A percentile compares a stretch with the other conserved stretches of the same genome.
phyloP scores from a whole-genome alignment of 352 stramenopile genomes.

The Phytopythium litorale region DNA sequence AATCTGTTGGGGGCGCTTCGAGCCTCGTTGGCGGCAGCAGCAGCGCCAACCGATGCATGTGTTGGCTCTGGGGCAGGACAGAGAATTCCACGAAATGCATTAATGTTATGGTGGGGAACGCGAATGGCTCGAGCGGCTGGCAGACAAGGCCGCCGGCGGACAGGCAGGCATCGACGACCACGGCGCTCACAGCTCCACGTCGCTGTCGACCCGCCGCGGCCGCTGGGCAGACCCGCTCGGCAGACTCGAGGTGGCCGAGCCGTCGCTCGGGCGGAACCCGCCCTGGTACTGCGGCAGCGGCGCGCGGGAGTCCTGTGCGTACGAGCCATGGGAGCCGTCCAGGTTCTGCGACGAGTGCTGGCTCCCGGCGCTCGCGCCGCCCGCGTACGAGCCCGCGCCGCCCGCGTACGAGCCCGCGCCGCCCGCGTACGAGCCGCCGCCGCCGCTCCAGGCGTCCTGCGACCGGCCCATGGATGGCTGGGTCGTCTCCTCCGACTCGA shows the following conservation, averaged over 20 bases:
- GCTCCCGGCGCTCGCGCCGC: slow-evolving; percentile 12
- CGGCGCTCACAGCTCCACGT: slow-evolving; percentile 49
- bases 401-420: not conserved
- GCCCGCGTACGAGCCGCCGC: not conserved
- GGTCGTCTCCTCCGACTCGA: slow-evolving; percentile 23
- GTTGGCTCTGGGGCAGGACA: not conserved
- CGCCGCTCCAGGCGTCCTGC: slow-evolving; percentile 12
- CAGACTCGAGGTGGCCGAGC: slow-evolving; percentile 8
- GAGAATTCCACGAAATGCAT: not conserved
- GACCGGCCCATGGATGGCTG: slow-evolving; percentile 1
- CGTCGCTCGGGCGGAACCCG: slow-evolving; percentile 24
- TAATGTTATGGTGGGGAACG: not conserved
- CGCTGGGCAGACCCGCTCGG: slow-evolving; percentile 8
- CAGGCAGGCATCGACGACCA: not conserved
- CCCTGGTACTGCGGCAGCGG: slow-evolving; percentile 16
- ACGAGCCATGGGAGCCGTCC: slow-evolving; percentile 38
- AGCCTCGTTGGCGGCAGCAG: too few species aligned
- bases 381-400: slow-evolving; percentile 2
- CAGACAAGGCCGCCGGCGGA: not conserved
- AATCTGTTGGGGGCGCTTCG: too few species aligned
- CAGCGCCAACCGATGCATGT: not conserved
- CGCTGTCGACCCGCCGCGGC: slow-evolving; percentile 47
- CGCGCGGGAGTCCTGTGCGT: slow-evolving; percentile 11
- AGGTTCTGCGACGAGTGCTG: slow-evolving; percentile 23
- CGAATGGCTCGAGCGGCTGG: not conserved